These are phyloP conservation scores for Helenozyma baotianmanensis DNA, from an alignment of 805 yeast species.

Conservation along the genomic window DNA sequence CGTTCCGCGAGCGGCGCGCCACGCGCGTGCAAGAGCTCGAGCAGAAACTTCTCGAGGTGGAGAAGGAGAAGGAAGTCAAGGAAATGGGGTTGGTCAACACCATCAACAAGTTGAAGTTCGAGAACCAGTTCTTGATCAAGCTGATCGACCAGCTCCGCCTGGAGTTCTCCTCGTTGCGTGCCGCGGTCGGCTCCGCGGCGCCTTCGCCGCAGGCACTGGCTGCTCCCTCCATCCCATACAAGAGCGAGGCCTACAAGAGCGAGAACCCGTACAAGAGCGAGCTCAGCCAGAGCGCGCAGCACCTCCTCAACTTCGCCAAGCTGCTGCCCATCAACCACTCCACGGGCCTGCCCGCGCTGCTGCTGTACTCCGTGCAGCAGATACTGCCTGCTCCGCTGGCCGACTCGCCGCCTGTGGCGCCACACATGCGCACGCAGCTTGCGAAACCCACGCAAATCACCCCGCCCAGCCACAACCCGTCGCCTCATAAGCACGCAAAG, in stretches of 20 bases:
- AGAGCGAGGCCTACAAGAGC: neutral
- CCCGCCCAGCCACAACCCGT: slow-evolving; percentile 7
- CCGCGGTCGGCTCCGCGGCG: slow-evolving; percentile 4
- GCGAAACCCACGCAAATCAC: no score
- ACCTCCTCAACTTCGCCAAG: slow-evolving; percentile 16
- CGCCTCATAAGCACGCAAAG: neutral
- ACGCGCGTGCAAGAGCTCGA: slow-evolving; percentile 77
- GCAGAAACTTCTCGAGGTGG: slow-evolving; percentile 59
- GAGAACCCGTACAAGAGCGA: slow-evolving; percentile 9
- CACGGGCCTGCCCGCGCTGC: slow-evolving; percentile 20
- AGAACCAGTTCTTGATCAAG: slow-evolving; percentile 40
- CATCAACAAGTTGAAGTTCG: slow-evolving; percentile 44
- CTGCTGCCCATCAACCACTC: slow-evolving; percentile 14
- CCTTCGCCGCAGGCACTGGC: slow-evolving; percentile 3
- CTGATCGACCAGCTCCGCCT: slow-evolving; percentile 38
- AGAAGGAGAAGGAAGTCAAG: slow-evolving; percentile 57
- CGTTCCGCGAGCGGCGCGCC: slow-evolving; percentile 84
- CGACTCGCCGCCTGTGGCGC: slow-evolving; percentile 38
- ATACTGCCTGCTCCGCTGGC: slow-evolving; percentile 53
- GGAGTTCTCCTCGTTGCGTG: slow-evolving; percentile 22
- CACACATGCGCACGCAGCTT: slow-evolving; percentile 1
- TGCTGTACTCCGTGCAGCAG: slow-evolving; percentile 39
- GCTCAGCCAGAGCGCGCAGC: slow-evolving; percentile 16
- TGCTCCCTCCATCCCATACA: neutral
- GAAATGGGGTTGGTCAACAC: slow-evolving; percentile 53